Percentiles rank a stretch among this genome's conserved stretches.
Evolutionary conservation across 2,329 filamentous ascomycete species (phyloP).

Genomic region (Talaromyces sp.): DNA sequence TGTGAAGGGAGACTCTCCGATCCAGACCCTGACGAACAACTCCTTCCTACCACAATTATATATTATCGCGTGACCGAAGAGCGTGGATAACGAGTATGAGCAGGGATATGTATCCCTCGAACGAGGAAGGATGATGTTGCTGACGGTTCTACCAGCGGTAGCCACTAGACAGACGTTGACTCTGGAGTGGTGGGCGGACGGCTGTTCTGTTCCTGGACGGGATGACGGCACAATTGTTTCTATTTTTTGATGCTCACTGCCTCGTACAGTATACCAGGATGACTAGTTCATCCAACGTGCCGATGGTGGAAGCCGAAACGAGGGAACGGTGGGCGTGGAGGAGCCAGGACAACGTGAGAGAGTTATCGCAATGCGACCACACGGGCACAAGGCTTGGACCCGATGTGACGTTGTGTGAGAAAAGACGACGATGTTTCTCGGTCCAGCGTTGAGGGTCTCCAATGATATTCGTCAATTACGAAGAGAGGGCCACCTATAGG

Average conservation of each 20-base stretch:
- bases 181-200: background rate
- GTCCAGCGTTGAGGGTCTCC: background rate
- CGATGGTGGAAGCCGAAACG: background rate
- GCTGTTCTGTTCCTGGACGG: background rate
- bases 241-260: background rate
- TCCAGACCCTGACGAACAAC: background rate
- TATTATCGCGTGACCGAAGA: background rate
- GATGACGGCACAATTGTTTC: background rate
- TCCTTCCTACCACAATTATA: background rate
- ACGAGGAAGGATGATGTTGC: background rate
- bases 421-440: conserved; percentile 5
- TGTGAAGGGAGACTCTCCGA: background rate
- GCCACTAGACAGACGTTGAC: background rate
- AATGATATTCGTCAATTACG: background rate
- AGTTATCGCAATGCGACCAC: conserved; percentile 15
- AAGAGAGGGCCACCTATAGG: background rate
- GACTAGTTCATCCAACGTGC: background rate
- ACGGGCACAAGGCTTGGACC: conserved; percentile 11
- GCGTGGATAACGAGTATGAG: background rate
- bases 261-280: background rate
- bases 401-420: conserved; percentile 16
- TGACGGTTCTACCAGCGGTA: background rate
- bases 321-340: background rate
- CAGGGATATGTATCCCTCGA: background rate
- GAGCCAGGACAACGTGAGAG: background rate